Base-by-base conservation (phyloP, 2,329 filamentous ascomycete genomes). In the Fusarium pilosicola region DNA sequence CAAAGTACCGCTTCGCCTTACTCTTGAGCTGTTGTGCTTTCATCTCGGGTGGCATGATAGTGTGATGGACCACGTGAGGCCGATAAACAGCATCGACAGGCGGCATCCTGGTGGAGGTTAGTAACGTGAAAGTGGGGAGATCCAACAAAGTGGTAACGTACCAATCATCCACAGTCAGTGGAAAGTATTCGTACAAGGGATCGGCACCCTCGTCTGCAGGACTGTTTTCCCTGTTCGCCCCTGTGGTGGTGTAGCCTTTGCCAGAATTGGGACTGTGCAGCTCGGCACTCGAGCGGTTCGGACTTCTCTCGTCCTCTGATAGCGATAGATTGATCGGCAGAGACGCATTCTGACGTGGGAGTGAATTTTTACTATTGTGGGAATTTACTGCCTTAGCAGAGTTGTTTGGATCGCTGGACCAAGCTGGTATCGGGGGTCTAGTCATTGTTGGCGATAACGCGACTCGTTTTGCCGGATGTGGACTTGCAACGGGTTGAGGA, bases 1-100 rank as follows among this genome's bases (percentile, higher is more conserved):
- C 88, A 80, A 94, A 94, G 77, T 94, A 94, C 65, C 91, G 87
- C 80, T 94, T 94, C 46, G 89, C 88, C 79, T 90, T 91, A 77
- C 86, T 92, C 76, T 88, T 86, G 5, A 90, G 84, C 76, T 92
- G 89, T 70, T 92, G 89, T 6, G 92, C 91, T 79, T 93, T 93
- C 77, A 92, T 87, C 76, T 94, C 92, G 9, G 89, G 87, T 15
- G 91, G 91, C 54, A 93, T 86, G 52, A 89, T 88, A 22, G 93
- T 96, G 80, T 98, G 95, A 82, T 98, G 96, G 7, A 98, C 95
- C 22, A 97, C 94, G 81, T 98, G 95, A 11, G 95, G 96, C 55
- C 94, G 88, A 80, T 97, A 97, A 22, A 97, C 92, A 10, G 94
- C 94, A 81, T 97, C 94, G 7, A 97, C 94, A 2, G 94, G 94